Evolutionary conservation across 345 rosid genomes (phyloP), one percentile per base, ranked within the genome.

Genomic region (Atalantia buxifolia): DNA sequence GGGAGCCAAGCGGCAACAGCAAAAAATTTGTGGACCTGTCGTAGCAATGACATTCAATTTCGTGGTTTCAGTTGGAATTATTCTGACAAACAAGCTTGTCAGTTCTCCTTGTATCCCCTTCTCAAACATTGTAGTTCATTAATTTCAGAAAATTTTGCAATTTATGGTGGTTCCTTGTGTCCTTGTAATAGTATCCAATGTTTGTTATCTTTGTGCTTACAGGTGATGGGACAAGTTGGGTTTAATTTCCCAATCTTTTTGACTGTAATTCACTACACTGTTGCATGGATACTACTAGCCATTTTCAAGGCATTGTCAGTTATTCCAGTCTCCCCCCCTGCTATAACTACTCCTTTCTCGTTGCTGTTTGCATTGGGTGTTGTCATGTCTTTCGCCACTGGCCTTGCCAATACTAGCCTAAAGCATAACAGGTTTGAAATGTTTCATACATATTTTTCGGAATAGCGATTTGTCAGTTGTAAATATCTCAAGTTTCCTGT

Each of bases 381-480:
- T 56, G 91, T 94, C 76, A 96, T 96, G 98, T 90, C 99, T 40
- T 96, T 96, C 7, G 96, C 99, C 69, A 91, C 98, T 16, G 97
- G 99, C 72, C 95, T 96, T 27, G 97, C 98, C 77, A 96, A 96
- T 76, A 92, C 95, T 72, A 94, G 99, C 82, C 92, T 96, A 40
- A 89, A 92, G 76, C 88, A 87, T 77, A 94, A 96, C 89, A 95
- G 97, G 99, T 91, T 67, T 61, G 40, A 13, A 35, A 8, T 60
- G 63, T 3, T 53, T 59, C 18, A 21, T 45, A 25, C 18, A 24
- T 55, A 16, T 24, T 36, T 6, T 66, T 13, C 48, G 1, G 2
- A 13, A 28, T 19, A 30, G 69, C 4, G 62, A 77, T 38, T 27
- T 70, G n/a, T 38, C 25, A 8, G 25, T 61, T 30, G 30, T 42